These are phyloP conservation scores for Aspergillus felis DNA, from an alignment of 2,329 filamentous ascomycete genomes.

Conservation along the genomic window DNA sequence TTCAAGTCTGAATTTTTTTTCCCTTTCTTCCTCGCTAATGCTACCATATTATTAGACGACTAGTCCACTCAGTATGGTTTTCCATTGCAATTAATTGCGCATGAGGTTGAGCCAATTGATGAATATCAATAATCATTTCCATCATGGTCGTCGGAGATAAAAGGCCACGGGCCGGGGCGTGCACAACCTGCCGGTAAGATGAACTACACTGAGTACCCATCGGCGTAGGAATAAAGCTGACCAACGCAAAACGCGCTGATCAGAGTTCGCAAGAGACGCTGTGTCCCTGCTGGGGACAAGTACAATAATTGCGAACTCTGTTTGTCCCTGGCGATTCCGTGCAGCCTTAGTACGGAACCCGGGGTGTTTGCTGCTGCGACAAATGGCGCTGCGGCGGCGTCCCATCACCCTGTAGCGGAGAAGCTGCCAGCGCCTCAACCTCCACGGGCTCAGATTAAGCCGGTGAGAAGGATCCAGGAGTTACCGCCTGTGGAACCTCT, in stretches of 20 bases:
- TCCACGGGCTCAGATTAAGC: background rate
- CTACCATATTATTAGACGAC: background rate
- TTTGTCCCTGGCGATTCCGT: conserved; percentile 9
- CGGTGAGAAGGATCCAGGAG: background rate
- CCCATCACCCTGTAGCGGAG: background rate
- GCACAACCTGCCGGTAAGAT: conserved; percentile 12
- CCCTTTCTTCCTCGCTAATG: background rate
- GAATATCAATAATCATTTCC: background rate
- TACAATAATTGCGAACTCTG: conserved; percentile 11
- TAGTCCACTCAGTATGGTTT: background rate
- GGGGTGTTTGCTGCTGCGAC: background rate
- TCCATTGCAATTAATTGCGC: background rate
- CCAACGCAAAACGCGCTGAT: background rate
- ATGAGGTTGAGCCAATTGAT: background rate
- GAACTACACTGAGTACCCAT: background rate
- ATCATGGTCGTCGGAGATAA: conserved; percentile 3
- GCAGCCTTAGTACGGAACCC: conserved; percentile 7
- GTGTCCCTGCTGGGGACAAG: conserved; percentile 10
- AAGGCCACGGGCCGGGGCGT: conserved; percentile 11
- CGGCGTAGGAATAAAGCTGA: background rate
- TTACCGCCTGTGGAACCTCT: background rate
- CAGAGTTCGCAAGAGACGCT: conserved; percentile 15
- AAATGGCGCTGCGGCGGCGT: background rate
- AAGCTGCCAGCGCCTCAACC: background rate
- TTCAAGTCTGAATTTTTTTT: background rate